A percentile compares a stretch with the other conserved stretches of the same genome.
phyloP scores from a whole-genome alignment of 139 green algal genomes.

The Auxenochlorella protothecoides region DNA sequence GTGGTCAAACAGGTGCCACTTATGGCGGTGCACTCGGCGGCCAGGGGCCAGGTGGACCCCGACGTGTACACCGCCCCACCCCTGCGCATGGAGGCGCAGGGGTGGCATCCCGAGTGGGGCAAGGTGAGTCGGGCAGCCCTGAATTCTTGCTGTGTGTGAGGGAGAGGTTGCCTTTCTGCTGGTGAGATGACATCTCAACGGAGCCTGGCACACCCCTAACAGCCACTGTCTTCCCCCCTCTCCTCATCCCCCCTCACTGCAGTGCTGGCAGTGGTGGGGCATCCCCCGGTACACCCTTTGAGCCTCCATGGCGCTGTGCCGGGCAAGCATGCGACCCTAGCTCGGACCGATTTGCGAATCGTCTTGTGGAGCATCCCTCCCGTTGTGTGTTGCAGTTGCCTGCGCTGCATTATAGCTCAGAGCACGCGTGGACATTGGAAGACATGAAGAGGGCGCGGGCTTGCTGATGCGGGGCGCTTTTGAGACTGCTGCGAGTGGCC shows the following conservation, averaged over 20 bases:
- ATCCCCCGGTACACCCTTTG: constrained; percentile 16
- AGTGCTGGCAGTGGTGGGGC: constrained; percentile 22
- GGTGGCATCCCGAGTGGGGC: constrained; percentile 47
- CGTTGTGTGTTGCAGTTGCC: too few relatives aligned
- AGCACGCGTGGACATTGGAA: too few relatives aligned
- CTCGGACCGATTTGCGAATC: too few relatives aligned
- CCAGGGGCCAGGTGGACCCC: constrained; percentile 18
- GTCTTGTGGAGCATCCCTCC: too few relatives aligned
- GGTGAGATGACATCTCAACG: too few relatives aligned
- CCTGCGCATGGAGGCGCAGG: constrained; percentile 20
- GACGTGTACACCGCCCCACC: constrained; percentile 37
- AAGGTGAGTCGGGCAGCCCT: constrained; percentile 4
- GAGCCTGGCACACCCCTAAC: too few relatives aligned
- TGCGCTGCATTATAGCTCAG: too few relatives aligned
- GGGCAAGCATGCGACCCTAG: too few relatives aligned
- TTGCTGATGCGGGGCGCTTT: too few relatives aligned
- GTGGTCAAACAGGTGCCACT: constrained; percentile 38
- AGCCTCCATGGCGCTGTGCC: too few relatives aligned
- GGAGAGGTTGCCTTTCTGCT: background rate
- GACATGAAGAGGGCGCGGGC: too few relatives aligned
- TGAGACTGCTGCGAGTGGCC: too few relatives aligned
- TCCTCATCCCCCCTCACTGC: background rate
- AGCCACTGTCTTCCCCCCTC: background rate
- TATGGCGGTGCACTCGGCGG: constrained; percentile 29
- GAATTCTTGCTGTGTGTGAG: background rate